Conservation (phyloP, 495 filamentous ascomycete genomes). For the Paragyromitra xinjiangensis region DNA sequence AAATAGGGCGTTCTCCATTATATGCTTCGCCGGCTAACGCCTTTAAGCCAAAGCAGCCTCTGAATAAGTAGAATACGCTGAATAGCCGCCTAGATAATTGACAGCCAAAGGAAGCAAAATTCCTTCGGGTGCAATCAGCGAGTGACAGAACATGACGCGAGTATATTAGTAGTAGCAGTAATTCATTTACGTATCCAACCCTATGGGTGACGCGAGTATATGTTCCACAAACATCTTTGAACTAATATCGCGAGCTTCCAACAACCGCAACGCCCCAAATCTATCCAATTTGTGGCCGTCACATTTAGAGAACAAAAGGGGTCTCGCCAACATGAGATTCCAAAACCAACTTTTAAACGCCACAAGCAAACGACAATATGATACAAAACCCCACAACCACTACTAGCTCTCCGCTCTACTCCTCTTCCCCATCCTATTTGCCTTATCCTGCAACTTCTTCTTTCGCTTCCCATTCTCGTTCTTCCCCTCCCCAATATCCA, state of each 20-base stretch:
- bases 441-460: constrained; percentile 66
- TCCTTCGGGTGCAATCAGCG: neutral
- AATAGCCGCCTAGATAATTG: too few species aligned
- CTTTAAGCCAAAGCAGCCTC: too few species aligned
- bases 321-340: neutral
- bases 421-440: constrained; percentile 52
- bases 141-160: constrained; percentile 20
- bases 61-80: too few species aligned
- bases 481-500: constrained; percentile 90
- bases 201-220: neutral
- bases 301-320: neutral
- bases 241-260: neutral
- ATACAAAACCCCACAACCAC: constrained; percentile 10
- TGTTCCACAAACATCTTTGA: neutral
- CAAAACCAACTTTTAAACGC: constrained; percentile 25
- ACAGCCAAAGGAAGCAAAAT: neutral
- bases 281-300: neutral
- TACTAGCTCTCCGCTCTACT: constrained; percentile 14
- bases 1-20: too few species aligned
- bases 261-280: neutral
- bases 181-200: too few species aligned
- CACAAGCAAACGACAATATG: constrained; percentile 14
- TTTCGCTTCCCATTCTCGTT: constrained; percentile 83
- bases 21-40: too few species aligned
- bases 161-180: too few species aligned